Base-by-base conservation (phyloP, 2,329 filamentous ascomycete species). In the Neofusicoccum cordaticola region DNA sequence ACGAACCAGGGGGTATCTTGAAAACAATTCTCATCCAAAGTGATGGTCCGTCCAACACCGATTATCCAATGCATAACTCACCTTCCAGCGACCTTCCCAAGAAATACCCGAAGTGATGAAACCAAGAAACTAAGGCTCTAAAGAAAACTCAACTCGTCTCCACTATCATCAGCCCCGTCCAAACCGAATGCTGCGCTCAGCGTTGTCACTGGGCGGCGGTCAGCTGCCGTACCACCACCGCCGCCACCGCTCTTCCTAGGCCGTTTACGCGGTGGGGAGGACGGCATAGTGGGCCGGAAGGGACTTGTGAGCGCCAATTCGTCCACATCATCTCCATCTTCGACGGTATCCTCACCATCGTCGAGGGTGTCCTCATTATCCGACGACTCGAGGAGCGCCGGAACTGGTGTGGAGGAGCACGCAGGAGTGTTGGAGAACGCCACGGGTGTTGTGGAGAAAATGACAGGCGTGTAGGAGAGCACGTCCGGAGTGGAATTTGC, bases 91-190 rank as follows among this genome's bases (percentile, higher is more conserved):
- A 31, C 27, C 6, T 31, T 31, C 6, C 27, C 27, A 31, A 31
- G 27, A 31, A 31, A 31, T 31, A 7, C 6, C 27, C 27, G 4
- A 31, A 31, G 6, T 7, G 5, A 31, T 31, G 27, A 31, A 31
- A 31, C 27, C 27, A 31, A 31, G 22, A 31, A 7, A 31, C 27
- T 7, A 5, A 31, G 27, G 6, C 22, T 7, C 31, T 39, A 64
- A 34, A 57, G 11, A 35, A 64, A 50, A n/a, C 62, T 42, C 15
- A 64, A 44, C 42, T 64, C 62, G n/a, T 64, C 62, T 9, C 35
- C 62, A 34, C 62, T 64, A 5, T 56, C 53, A 19, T 45, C 62
- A 15, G 42, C 39, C 15, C 51, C 62, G n/a, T 64, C 50, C 17
- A 62, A 17, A 5, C 57, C 57, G 15, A 62, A 62, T 15, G 34